phyloP scores from a whole-genome alignment of 495 filamentous ascomycete species.

The Penicillium ochrochloron region DNA sequence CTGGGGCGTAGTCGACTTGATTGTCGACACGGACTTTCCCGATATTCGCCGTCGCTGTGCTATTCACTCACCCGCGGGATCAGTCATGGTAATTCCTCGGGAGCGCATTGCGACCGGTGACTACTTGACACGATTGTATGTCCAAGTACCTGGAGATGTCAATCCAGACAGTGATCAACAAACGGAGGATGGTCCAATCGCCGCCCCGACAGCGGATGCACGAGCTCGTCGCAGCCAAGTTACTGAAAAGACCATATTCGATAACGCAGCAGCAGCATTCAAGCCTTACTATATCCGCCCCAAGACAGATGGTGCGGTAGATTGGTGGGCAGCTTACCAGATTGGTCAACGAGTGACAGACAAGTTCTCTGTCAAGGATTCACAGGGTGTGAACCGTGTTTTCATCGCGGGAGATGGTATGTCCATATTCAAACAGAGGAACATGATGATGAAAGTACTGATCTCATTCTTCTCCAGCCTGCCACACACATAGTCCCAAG shows the following conservation, averaged over 20 bases:
- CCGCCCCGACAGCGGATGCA: constrained; percentile 31
- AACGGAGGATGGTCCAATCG: constrained; percentile 21
- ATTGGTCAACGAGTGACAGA: constrained; percentile 77
- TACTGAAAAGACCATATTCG: constrained; percentile 47
- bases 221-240: constrained; percentile 43
- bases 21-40: constrained; percentile 71
- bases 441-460: not conserved
- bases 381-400: constrained; percentile 51
- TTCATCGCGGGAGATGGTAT: constrained; percentile 71
- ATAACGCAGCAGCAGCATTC: constrained; percentile 47
- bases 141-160: constrained; percentile 51
- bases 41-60: constrained; percentile 70
- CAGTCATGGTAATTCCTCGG: constrained; percentile 73
- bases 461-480: constrained; percentile 27
- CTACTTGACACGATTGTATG: constrained; percentile 70
- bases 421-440: constrained; percentile 2
- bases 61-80: constrained; percentile 69
- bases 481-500: constrained; percentile 73
- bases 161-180: constrained; percentile 25
- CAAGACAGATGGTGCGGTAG: constrained; percentile 44
- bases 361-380: constrained; percentile 64
- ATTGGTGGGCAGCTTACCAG: constrained; percentile 70
- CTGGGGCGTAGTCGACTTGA: constrained; percentile 69
- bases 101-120: constrained; percentile 58
- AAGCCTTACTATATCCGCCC: constrained; percentile 53